Evolutionary conservation across 805 yeast species (phyloP).

Genomic region (Clavispora vitiphila): DNA sequence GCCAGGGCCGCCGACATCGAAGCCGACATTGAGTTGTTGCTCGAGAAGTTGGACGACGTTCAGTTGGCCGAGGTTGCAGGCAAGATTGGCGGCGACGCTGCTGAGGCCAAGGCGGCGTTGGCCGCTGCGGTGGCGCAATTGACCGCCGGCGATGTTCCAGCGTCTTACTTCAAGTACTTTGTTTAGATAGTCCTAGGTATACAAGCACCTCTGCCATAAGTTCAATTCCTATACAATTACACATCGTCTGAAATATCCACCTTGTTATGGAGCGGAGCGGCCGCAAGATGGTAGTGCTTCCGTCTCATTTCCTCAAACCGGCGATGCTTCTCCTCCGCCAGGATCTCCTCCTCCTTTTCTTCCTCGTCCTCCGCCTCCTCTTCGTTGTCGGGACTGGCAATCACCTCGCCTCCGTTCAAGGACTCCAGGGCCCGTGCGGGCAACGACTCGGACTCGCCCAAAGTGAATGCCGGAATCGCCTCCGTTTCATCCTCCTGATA

Average conservation of each 20-base stretch:
- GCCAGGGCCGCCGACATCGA: conserved; percentile 63
- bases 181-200: no score
- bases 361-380: conserved; percentile 28
- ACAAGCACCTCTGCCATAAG: not conserved
- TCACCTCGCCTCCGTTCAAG: conserved; percentile 39
- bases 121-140: conserved; percentile 51
- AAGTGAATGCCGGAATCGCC: conserved; percentile 43
- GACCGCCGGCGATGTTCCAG: conserved; percentile 49
- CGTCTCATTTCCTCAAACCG: conserved; percentile 76
- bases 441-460: conserved; percentile 52
- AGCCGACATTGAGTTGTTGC: conserved; percentile 71
- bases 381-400: conserved; percentile 17
- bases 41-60: conserved; percentile 76
- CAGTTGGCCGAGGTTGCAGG: conserved; percentile 72
- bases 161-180: conserved; percentile 51
- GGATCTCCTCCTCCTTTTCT: conserved; percentile 34
- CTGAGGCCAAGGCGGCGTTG: conserved; percentile 56
- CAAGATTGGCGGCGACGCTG: conserved; percentile 53
- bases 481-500: conserved; percentile 57
- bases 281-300: conserved; percentile 66
- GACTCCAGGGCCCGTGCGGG: conserved; percentile 25
- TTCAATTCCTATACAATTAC: not conserved
- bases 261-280: conserved; percentile 39
- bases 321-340: conserved; percentile 58
- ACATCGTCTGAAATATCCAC: conserved; percentile 1